These are phyloP conservation scores for Dalechampia spathulata DNA, from an alignment of 441 rosid genomes.

Conservation along the genomic window DNA sequence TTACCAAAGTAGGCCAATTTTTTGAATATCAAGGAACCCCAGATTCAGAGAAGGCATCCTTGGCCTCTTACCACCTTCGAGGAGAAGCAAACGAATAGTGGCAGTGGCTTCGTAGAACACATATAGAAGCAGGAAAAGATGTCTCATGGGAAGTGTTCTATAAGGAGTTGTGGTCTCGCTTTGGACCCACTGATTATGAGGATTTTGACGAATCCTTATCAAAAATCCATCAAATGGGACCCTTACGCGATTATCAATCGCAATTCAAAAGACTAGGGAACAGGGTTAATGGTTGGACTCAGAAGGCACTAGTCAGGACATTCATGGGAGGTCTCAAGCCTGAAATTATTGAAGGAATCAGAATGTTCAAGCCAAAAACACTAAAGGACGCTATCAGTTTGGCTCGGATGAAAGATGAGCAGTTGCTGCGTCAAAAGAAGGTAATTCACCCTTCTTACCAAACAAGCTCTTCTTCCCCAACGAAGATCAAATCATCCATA, in stretches of 20 bases:
- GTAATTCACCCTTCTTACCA: no score
- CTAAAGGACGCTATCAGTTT: no score
- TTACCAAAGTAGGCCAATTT: not conserved
- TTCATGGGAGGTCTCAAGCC: no score
- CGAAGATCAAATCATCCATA: no score
- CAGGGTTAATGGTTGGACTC: no score
- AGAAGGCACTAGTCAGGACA: no score
- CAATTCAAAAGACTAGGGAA: no score
- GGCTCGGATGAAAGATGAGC: not conserved
- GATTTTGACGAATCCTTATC: not conserved
- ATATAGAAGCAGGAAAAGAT: not conserved
- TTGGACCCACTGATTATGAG: not conserved
- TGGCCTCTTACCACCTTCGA: not conserved
- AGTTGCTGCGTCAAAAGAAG: not conserved
- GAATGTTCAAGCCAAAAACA: no score
- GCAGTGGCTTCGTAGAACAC: not conserved
- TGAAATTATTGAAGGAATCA: no score
- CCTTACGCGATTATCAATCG: not conserved
- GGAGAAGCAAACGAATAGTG: not conserved
- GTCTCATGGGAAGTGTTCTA: not conserved
- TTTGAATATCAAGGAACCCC: not conserved
- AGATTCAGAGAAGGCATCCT: not conserved
- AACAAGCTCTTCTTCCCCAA: no score
- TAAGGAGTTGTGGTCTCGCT: not conserved
- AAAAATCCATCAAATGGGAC: not conserved